Evolutionary conservation across 179 eudicot genomes (phyloP).

Genomic region (Sideroxylon spinosum): DNA sequence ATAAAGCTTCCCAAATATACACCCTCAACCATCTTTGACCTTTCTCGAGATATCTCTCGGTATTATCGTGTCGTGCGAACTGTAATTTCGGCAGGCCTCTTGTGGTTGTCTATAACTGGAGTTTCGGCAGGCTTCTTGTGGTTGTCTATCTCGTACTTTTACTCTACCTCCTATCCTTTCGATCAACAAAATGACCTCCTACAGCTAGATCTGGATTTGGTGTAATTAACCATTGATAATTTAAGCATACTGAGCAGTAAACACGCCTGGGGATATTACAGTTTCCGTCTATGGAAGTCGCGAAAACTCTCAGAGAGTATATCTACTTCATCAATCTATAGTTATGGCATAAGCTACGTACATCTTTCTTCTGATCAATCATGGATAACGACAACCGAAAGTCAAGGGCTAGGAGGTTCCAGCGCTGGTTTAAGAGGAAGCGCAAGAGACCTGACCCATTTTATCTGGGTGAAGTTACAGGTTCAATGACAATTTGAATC

Average conservation of each 20-base stretch:
- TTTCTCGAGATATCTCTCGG: slow-evolving; percentile 15
- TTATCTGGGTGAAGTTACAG: slow-evolving; percentile 46
- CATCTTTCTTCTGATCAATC: slow-evolving; percentile 21
- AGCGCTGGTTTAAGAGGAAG: slow-evolving; percentile 46
- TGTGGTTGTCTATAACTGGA: slow-evolving; percentile 20
- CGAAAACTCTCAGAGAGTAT: slow-evolving; percentile 1
- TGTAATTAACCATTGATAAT: too few species aligned
- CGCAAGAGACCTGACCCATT: slow-evolving; percentile 40
- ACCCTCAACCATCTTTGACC: slow-evolving; percentile 30
- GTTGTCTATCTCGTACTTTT: slow-evolving; percentile 16
- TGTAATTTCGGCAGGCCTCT: slow-evolving; percentile 20
- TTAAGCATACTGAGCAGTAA: background rate
- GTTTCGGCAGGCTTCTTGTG: slow-evolving; percentile 18
- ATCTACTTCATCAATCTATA: slow-evolving; percentile 4
- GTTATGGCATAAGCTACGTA: slow-evolving; percentile 19
- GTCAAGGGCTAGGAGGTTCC: slow-evolving; percentile 33
- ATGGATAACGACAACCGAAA: slow-evolving; percentile 48
- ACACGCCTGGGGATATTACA: slow-evolving; percentile 4
- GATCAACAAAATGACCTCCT: slow-evolving; percentile 18
- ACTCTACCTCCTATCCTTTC: slow-evolving; percentile 11
- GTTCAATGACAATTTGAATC: slow-evolving; percentile 16
- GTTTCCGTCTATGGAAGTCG: background rate
- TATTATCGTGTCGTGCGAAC: slow-evolving; percentile 21
- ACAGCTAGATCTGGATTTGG: background rate
- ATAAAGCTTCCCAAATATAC: slow-evolving; percentile 12